phyloP scores from a whole-genome alignment of 768 basidiomycete genomes.

The Trametes sanguinea region DNA sequence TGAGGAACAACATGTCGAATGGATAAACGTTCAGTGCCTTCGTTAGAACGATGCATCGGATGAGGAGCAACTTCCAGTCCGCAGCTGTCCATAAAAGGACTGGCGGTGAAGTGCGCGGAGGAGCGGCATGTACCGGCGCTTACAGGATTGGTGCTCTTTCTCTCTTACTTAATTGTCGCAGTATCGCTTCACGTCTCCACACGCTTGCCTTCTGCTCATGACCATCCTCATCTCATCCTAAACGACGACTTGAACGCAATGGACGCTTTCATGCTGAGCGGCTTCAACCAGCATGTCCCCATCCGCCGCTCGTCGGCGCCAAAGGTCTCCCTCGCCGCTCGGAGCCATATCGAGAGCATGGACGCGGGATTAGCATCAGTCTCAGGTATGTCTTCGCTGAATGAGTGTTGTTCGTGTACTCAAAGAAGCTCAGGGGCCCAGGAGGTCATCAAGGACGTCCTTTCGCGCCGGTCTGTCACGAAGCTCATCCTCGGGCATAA shows the following conservation, averaged over 20 bases:
- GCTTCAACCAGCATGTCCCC: neutral
- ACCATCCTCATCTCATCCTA: neutral
- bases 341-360: constrained; percentile 26
- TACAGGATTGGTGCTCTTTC: neutral
- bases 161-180: constrained; percentile 10
- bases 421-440: constrained; percentile 45
- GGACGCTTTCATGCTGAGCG: constrained; percentile 7
- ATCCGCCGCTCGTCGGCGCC: constrained; percentile 11
- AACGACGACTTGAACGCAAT: neutral
- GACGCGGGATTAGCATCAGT: constrained; percentile 25
- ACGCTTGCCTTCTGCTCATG: neutral
- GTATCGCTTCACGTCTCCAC: neutral
- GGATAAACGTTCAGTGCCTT: no score
- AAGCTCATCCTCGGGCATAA: constrained; percentile 60
- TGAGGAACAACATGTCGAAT: no score
- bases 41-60: no score
- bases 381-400: constrained; percentile 15
- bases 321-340: constrained; percentile 22
- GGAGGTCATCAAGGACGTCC: constrained; percentile 49
- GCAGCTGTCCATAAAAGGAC: neutral
- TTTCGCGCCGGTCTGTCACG: constrained; percentile 47
- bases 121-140: constrained; percentile 1
- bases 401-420: neutral
- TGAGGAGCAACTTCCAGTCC: neutral
- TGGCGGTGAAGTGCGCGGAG: neutral